Conservation (phyloP, 768 basidiomycete species). For the Russula sp. region DNA sequence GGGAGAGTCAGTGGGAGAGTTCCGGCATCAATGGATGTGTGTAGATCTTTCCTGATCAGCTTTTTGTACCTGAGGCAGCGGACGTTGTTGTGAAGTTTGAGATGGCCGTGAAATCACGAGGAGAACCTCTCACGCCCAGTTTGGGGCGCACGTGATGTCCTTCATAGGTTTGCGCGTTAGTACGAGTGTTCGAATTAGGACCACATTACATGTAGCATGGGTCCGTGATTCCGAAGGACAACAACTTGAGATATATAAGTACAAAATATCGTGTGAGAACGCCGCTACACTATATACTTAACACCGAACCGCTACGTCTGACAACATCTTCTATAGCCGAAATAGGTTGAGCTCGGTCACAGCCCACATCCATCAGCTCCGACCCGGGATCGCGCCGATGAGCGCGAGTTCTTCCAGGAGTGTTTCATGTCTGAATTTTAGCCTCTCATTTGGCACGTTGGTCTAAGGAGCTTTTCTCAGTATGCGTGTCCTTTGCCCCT, state of each 20-base stretch:
- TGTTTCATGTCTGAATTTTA: slow-evolving; percentile 89
- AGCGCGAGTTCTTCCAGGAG: slow-evolving; percentile 78
- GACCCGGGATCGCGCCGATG: slow-evolving; percentile 35
- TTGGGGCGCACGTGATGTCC: too few relatives aligned
- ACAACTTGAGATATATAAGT: background rate
- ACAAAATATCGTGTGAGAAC: background rate
- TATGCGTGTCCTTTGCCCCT: background rate
- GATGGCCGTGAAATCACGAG: too few relatives aligned
- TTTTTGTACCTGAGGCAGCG: too few relatives aligned
- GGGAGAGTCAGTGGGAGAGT: too few relatives aligned
- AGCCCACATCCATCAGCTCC: background rate
- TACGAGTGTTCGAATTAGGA: background rate
- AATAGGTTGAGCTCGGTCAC: background rate
- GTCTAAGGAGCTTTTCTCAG: slow-evolving; percentile 48
- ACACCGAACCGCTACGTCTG: background rate
- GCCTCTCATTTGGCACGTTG: slow-evolving; percentile 90
- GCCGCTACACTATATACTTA: background rate
- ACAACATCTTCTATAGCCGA: background rate
- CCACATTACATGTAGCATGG: too few relatives aligned
- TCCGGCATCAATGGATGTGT: too few relatives aligned
- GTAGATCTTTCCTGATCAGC: too few relatives aligned
- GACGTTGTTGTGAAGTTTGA: too few relatives aligned
- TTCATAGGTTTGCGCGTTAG: too few relatives aligned
- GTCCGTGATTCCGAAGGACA: background rate
- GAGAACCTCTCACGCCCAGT: too few relatives aligned